Base-by-base conservation (phyloP, 352 stramenopile species). In the Globisporangium sylvaticum region DNA sequence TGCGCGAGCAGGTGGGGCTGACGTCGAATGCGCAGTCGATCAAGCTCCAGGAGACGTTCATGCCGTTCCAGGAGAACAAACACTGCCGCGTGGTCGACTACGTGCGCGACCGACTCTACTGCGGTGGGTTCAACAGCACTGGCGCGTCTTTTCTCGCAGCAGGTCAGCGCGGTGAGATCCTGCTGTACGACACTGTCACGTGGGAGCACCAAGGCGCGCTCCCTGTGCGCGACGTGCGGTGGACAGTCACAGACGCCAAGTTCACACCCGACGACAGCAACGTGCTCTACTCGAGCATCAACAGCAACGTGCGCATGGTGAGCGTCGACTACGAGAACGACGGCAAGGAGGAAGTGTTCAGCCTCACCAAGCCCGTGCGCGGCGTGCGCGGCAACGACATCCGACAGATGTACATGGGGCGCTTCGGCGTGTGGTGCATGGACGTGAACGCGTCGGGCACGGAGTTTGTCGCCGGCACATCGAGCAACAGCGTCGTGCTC, bases 211-310 rank as follows among this genome's bases (percentile, higher is more conserved):
- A 75, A 4, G 70, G 72, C 0, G 70, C 70, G 44, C 59, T 92
- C 9, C 85, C 85, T 1, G 88, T 85, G n/a, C 83, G 77, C 9
- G 83, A 93, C 58, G 69, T 92, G 22, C 87, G 83, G 29, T 95
- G 88, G 88, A 94, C 88, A 0, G 81, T 95, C 12, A 93, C 84
- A 5, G 88, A 95, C 61, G 88, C 88, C 58, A 92, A 92, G 69
- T 95, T 94, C 66, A 88, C 79, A 7, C 84, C 88, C 0, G 76
- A 93, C 34, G 84, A 91, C 66, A 75, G 75, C 18, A 80, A 76
- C 65, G 78, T 92, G 12, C 61, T 95, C 58, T 95, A 95, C 72
- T 85, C 88, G 31, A 90, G 73, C 18, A 94, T 95, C 64, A 92
- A 84, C 63, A 91, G 75, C 70, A 92, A 90, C 64, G 82, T 95